Conservation (phyloP, 2,329 filamentous ascomycete genomes). For the Trichoderma asperellum region DNA sequence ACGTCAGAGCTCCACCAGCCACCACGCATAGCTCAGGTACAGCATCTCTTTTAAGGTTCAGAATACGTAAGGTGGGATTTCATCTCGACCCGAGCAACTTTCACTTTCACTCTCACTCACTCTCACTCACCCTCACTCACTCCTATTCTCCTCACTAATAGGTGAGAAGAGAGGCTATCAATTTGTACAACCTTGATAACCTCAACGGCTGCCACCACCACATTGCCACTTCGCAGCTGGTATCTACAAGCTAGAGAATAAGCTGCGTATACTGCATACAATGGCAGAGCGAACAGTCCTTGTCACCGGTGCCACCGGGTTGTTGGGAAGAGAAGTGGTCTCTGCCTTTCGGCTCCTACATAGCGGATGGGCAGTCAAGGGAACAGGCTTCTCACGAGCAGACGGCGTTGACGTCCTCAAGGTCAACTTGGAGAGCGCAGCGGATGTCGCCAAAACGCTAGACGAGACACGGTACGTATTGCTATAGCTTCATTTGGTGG, state of each 20-base stretch:
- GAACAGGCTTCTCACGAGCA: constrained; percentile 74
- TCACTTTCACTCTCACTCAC: background rate
- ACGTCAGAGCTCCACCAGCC: constrained; percentile 26
- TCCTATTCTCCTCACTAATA: too few relatives aligned
- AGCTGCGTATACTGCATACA: background rate
- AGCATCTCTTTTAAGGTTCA: constrained; percentile 8
- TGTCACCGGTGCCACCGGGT: constrained; percentile 81
- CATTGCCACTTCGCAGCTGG: background rate
- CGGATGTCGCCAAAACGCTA: constrained; percentile 55
- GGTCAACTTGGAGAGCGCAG: constrained; percentile 54
- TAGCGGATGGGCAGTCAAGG: constrained; percentile 66
- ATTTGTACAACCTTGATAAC: background rate
- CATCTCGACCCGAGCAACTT: background rate
- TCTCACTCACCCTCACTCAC: background rate
- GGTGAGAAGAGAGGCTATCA: background rate
- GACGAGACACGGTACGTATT: constrained; percentile 58
- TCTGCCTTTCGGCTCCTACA: constrained; percentile 63
- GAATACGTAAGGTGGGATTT: background rate
- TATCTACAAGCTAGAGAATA: background rate
- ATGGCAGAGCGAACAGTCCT: constrained; percentile 58
- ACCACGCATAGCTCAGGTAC: constrained; percentile 1
- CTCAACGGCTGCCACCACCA: background rate
- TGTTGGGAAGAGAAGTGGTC: constrained; percentile 79
- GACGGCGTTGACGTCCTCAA: constrained; percentile 69
- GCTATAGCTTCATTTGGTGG: background rate